A percentile compares a stretch with the other conserved stretches of the same genome.
phyloP scores from a whole-genome alignment of 768 basidiomycete species.

The Xerocomus brunneocitrinus region DNA sequence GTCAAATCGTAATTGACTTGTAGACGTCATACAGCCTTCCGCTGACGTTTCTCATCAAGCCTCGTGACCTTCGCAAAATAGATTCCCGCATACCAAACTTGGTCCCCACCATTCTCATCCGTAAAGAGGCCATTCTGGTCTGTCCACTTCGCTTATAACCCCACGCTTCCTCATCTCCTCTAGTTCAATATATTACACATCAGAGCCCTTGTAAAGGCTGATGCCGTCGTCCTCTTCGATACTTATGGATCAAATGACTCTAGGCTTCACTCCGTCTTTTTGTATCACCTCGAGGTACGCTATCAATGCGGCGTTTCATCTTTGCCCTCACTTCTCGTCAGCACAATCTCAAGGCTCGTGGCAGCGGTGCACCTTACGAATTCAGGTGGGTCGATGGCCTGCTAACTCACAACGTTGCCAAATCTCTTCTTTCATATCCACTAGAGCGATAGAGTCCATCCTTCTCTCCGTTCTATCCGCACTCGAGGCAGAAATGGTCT shows the following conservation, averaged over 20 bases:
- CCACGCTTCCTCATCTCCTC: slow-evolving; percentile 10
- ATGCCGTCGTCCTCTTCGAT: slow-evolving; percentile 88
- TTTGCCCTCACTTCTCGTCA: slow-evolving; percentile 28
- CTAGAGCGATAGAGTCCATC: slow-evolving; percentile 90
- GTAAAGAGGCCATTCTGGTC: slow-evolving; percentile 85
- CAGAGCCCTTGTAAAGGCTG: slow-evolving; percentile 89
- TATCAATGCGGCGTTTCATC: slow-evolving; percentile 8
- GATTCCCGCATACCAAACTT: slow-evolving; percentile 93
- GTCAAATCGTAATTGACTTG: slow-evolving; percentile 10
- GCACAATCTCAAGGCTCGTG: slow-evolving; percentile 80
- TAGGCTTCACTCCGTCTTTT: slow-evolving; percentile 77
- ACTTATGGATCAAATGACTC: slow-evolving; percentile 87
- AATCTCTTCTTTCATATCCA: slow-evolving; percentile 14
- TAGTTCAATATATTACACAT: slow-evolving; percentile 94
- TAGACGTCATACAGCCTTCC: slow-evolving; percentile 15
- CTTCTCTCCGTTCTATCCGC: slow-evolving; percentile 88
- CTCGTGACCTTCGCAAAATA: slow-evolving; percentile 94
- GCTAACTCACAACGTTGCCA: slow-evolving; percentile 10
- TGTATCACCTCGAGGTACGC: slow-evolving; percentile 80
- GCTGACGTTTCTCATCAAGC: slow-evolving; percentile 43
- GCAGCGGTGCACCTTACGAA: slow-evolving; percentile 75
- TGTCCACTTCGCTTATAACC: slow-evolving; percentile 22
- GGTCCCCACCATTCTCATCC: slow-evolving; percentile 87
- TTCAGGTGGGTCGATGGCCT: slow-evolving; percentile 55
- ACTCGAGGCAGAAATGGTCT: slow-evolving; percentile 94